Conservation (phyloP, 2,329 filamentous ascomycete genomes). For the Lojkania enalia region DNA sequence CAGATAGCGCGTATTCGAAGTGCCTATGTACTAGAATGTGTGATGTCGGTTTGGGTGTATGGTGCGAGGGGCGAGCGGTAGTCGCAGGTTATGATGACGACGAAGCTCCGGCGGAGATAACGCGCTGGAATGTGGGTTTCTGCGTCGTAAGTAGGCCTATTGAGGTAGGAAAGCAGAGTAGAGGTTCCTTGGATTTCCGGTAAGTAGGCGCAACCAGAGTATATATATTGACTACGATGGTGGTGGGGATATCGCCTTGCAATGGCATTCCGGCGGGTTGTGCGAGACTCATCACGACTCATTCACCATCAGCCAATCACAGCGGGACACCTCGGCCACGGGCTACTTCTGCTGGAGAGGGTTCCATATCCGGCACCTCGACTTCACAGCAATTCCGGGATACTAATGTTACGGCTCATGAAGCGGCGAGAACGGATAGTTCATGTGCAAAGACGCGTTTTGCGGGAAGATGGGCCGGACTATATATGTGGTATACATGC, state of each 20-base stretch:
- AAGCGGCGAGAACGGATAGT: too few species aligned
- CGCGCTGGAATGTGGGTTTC: constrained; percentile 13
- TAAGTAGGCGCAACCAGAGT: constrained; percentile 8
- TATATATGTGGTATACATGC: constrained; percentile 23
- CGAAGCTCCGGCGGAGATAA: constrained; percentile 14
- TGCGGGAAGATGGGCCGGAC: constrained; percentile 11
- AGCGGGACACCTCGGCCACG: too few species aligned
- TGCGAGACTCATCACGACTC: background rate
- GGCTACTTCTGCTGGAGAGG: background rate
- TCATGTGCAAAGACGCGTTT: too few species aligned
- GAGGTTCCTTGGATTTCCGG: constrained; percentile 14
- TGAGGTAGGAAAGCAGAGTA: too few species aligned
- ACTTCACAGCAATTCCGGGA: too few species aligned
- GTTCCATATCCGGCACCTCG: too few species aligned
- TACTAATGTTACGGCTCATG: too few species aligned
- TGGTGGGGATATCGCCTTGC: background rate
- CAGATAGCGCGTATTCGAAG: background rate
- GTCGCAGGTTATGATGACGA: constrained; percentile 31
- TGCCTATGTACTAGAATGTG: constrained; percentile 1
- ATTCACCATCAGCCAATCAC: background rate
- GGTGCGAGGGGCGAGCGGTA: constrained; percentile 19
- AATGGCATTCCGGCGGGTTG: background rate
- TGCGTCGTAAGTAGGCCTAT: constrained; percentile 13
- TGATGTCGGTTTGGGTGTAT: constrained; percentile 10
- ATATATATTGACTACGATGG: too few species aligned